Conservation (phyloP, 768 basidiomycete genomes). For the Sarcodon sp. region DNA sequence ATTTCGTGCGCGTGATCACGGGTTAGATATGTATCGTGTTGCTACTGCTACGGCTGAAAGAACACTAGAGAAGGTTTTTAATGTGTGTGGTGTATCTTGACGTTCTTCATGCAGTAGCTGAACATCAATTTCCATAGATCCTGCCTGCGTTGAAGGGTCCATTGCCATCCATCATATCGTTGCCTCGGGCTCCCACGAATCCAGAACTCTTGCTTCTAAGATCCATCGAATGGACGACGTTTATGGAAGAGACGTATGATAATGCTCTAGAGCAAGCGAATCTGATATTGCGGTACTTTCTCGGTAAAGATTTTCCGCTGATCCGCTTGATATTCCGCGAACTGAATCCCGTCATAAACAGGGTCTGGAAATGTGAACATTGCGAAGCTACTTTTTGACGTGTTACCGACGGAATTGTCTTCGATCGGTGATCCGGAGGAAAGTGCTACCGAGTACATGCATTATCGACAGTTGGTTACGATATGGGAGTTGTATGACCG, state of each 20-base stretch:
- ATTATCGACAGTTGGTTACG: constrained; percentile 69
- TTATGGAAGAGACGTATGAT: constrained; percentile 55
- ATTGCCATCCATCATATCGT: constrained; percentile 44
- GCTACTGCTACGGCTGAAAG: constrained; percentile 71
- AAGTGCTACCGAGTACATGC: constrained; percentile 59
- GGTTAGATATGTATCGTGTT: constrained; percentile 71
- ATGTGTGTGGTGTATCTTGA: constrained; percentile 22
- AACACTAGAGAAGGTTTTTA: constrained; percentile 60
- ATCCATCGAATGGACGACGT: constrained; percentile 90
- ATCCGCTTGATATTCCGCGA: background rate
- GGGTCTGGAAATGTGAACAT: constrained; percentile 65
- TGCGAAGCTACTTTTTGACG: constrained; percentile 43
- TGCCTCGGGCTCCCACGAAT: constrained; percentile 44
- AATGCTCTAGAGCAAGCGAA: constrained; percentile 82
- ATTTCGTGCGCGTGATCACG: constrained; percentile 68
- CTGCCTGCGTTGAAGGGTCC: constrained; percentile 42
- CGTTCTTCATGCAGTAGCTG: constrained; percentile 3
- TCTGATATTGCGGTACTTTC: constrained; percentile 79
- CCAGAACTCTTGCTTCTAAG: constrained; percentile 59
- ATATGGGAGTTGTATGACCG: constrained; percentile 57
- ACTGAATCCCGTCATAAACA: constrained; percentile 14
- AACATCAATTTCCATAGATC: constrained; percentile 20
- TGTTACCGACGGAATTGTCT: constrained; percentile 53
- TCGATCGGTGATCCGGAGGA: constrained; percentile 58
- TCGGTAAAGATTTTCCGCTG: constrained; percentile 40